These are phyloP conservation scores for Vicia villosa DNA, from an alignment of 306 rosid genomes.

Conservation along the genomic window DNA sequence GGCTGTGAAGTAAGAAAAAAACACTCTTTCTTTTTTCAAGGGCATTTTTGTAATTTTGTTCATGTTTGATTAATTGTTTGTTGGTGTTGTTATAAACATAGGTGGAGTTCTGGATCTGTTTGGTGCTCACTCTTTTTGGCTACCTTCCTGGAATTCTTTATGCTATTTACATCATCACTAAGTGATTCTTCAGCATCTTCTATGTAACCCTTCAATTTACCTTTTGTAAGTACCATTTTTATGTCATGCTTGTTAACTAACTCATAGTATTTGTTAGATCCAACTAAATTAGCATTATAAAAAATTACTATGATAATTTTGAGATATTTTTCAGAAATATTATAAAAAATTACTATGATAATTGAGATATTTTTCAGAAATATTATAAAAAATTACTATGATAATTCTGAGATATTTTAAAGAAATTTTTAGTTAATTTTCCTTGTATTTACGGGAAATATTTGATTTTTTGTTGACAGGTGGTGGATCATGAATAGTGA, in stretches of 20 bases:
- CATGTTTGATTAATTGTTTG: background rate
- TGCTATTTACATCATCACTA: slow-evolving; percentile 64
- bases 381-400: no score
- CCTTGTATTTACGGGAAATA: no score
- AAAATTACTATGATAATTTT: no score
- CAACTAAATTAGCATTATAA: background rate
- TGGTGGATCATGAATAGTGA: slow-evolving; percentile 10
- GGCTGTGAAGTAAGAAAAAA: slow-evolving; percentile 47
- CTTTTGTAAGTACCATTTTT: background rate
- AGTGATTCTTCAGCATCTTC: slow-evolving; percentile 41
- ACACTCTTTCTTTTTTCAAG: no score
- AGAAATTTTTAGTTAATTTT: no score
- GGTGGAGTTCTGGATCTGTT: slow-evolving; percentile 85
- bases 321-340: no score
- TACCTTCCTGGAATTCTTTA: slow-evolving; percentile 77
- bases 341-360: no score
- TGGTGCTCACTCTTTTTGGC: slow-evolving; percentile 69
- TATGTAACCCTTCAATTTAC: background rate
- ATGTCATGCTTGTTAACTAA: no score
- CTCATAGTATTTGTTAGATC: no score
- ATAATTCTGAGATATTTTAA: no score
- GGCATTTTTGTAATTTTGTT: background rate
- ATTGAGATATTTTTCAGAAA: no score
- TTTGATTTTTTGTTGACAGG: slow-evolving; percentile 39
- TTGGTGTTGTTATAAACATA: slow-evolving; percentile 18